phyloP scores from a whole-genome alignment of 1,139 yeast genomes.

The Magnusiomyces ingens region DNA sequence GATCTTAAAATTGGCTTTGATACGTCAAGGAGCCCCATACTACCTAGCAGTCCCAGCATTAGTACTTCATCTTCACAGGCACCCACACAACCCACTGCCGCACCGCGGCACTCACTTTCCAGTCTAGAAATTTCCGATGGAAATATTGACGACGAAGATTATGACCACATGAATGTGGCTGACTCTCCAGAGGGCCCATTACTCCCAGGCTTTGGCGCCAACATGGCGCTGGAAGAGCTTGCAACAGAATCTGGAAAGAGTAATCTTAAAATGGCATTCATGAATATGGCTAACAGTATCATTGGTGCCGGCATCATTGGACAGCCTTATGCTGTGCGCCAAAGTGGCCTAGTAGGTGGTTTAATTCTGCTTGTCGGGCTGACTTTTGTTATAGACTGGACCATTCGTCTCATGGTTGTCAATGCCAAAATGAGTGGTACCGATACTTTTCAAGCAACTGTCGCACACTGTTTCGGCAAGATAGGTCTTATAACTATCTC shows the following conservation, averaged over 20 bases:
- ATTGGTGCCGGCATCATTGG: conserved; percentile 95
- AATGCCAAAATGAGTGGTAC: conserved; percentile 75
- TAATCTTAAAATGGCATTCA: conserved; percentile 79
- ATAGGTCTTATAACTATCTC: conserved; percentile 62
- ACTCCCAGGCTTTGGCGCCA: conserved; percentile 13
- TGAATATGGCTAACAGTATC: conserved; percentile 92
- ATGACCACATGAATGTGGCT: too few relatives aligned
- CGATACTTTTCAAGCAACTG: conserved; percentile 80
- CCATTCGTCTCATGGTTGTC: conserved; percentile 65
- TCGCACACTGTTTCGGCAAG: conserved; percentile 68
- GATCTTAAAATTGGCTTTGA: background rate
- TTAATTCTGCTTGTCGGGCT: conserved; percentile 51
- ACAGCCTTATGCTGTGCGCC: conserved; percentile 80
- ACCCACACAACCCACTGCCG: background rate
- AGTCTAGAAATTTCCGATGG: conserved; percentile 1
- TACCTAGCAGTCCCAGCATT: background rate
- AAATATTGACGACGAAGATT: background rate
- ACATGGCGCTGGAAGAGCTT: conserved; percentile 23
- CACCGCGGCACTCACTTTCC: background rate
- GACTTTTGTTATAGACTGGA: conserved; percentile 81
- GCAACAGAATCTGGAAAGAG: conserved; percentile 36
- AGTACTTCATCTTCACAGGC: background rate
- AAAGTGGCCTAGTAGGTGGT: conserved; percentile 76
- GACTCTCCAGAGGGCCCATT: background rate
- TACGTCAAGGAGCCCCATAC: background rate